phyloP scores from a whole-genome alignment of 768 basidiomycete genomes.

The Termitomyces sp. region DNA sequence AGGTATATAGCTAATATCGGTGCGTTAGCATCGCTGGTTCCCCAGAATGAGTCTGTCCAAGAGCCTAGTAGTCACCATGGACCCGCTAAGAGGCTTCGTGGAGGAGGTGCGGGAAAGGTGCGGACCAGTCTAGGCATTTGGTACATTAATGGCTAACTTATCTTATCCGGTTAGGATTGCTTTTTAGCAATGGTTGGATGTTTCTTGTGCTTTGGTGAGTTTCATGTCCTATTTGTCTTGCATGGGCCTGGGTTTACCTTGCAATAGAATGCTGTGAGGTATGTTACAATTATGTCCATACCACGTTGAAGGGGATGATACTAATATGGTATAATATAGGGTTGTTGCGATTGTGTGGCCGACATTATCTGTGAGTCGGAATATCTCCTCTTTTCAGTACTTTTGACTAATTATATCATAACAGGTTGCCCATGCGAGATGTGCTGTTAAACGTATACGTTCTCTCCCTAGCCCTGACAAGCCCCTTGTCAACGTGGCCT shows the following conservation, averaged over 20 bases:
- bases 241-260: background rate
- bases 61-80: conserved; percentile 27
- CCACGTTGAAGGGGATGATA: background rate
- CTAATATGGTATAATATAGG: conserved; percentile 28
- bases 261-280: conserved; percentile 67
- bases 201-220: conserved; percentile 70
- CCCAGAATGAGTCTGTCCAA: background rate
- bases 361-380: conserved; percentile 62
- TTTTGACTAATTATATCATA: background rate
- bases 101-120: conserved; percentile 68
- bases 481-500: background rate
- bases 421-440: conserved; percentile 78
- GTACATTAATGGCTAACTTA: background rate
- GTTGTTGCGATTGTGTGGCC: conserved; percentile 62
- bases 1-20: background rate
- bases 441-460: conserved; percentile 43
- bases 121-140: background rate
- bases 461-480: conserved; percentile 19
- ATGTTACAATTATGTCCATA: conserved; percentile 4
- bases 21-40: background rate
- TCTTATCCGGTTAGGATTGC: conserved; percentile 45
- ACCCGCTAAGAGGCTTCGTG: conserved; percentile 52
- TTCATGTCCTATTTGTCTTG: background rate
- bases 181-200: conserved; percentile 55
- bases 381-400: background rate